These are phyloP conservation scores for Russula olivacea DNA, from an alignment of 768 basidiomycete species.

Conservation along the genomic window DNA sequence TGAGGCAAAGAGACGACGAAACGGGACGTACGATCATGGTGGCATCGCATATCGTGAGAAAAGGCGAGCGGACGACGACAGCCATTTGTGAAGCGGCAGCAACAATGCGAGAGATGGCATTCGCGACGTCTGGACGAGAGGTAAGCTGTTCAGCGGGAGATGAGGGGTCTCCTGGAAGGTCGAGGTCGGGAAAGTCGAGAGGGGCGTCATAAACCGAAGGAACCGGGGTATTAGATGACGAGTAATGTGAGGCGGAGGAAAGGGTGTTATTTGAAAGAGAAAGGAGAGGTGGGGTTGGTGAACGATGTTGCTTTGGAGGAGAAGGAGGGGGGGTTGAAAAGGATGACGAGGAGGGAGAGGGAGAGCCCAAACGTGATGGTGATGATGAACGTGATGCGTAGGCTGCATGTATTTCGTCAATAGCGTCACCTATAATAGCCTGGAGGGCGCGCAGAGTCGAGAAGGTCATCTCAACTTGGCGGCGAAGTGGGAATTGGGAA, in stretches of 20 bases:
- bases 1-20: not conserved
- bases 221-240: slow-evolving; percentile 6
- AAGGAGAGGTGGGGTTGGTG: slow-evolving; percentile 23
- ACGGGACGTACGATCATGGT: slow-evolving; percentile 53
- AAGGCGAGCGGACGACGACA: slow-evolving; percentile 59
- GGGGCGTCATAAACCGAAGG: slow-evolving; percentile 4
- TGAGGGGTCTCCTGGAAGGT: slow-evolving; percentile 28
- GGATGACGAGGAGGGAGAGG: not conserved
- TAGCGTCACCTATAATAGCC: slow-evolving; percentile 24
- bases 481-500: not conserved
- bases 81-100: slow-evolving; percentile 65
- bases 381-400: slow-evolving; percentile 15
- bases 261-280: slow-evolving; percentile 13
- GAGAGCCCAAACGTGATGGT: not conserved
- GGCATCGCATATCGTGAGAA: slow-evolving; percentile 68
- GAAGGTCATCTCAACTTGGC: slow-evolving; percentile 21
- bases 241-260: slow-evolving; percentile 23
- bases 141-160: slow-evolving; percentile 51
- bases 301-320: slow-evolving; percentile 14
- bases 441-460: slow-evolving; percentile 24
- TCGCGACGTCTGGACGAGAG: slow-evolving; percentile 51
- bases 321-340: slow-evolving; percentile 2
- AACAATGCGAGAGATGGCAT: slow-evolving; percentile 58
- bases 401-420: slow-evolving; percentile 25
- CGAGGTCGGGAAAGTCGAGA: slow-evolving; percentile 30